These are phyloP conservation scores for Bipolaris oryzae DNA, from an alignment of 2,329 filamentous ascomycete genomes.

Conservation along the genomic window DNA sequence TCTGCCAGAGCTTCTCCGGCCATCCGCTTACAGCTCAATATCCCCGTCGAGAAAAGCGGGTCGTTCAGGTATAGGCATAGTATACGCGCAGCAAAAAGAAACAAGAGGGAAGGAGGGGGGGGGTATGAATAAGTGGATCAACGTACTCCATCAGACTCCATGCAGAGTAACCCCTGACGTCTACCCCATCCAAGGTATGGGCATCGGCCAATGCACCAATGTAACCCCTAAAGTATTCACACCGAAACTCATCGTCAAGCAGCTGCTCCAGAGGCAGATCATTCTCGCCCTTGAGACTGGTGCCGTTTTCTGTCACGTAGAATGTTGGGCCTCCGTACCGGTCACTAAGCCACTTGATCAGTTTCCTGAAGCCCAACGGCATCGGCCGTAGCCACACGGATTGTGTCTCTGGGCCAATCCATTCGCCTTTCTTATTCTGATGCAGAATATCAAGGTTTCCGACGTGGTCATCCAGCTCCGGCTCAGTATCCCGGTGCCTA, in stretches of 20 bases:
- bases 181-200: slow-evolving; percentile 72
- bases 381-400: slow-evolving; percentile 80
- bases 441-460: slow-evolving; percentile 78
- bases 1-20: slow-evolving; percentile 2
- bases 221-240: slow-evolving; percentile 79
- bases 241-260: slow-evolving; percentile 80
- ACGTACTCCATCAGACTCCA: slow-evolving; percentile 84
- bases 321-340: slow-evolving; percentile 78
- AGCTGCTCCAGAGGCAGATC: slow-evolving; percentile 73
- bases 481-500: slow-evolving; percentile 68
- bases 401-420: slow-evolving; percentile 82
- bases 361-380: slow-evolving; percentile 75
- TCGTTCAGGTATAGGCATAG: neutral
- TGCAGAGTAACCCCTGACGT: slow-evolving; percentile 80
- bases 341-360: slow-evolving; percentile 64
- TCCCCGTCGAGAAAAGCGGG: neutral
- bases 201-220: slow-evolving; percentile 78
- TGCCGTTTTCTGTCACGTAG: slow-evolving; percentile 89
- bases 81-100: neutral
- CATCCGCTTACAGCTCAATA: neutral
- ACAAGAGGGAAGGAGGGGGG: slow-evolving; percentile 12
- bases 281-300: slow-evolving; percentile 82
- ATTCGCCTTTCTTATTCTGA: slow-evolving; percentile 72
- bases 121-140: slow-evolving; percentile 12
- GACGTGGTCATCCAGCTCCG: slow-evolving; percentile 69